These are phyloP conservation scores for Mortierella polycephala DNA, from an alignment of 371 early-diverging fungal genomes.

Conservation along the genomic window DNA sequence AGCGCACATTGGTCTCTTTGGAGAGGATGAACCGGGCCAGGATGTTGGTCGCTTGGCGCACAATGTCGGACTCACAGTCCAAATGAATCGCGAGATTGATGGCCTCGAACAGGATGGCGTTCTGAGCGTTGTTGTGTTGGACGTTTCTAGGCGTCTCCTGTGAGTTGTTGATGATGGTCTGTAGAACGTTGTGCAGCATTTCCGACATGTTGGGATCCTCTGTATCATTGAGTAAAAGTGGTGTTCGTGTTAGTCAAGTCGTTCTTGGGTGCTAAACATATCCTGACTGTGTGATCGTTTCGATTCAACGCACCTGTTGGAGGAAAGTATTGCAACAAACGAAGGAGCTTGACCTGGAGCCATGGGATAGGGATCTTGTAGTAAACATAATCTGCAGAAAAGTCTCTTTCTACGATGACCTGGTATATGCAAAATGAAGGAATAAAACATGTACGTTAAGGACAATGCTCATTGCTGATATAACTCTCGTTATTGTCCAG, in stretches of 20 bases:
- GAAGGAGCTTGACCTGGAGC: constrained; percentile 95
- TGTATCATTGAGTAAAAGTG: constrained; percentile 12
- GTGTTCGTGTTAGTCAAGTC: neutral
- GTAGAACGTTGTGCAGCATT: constrained; percentile 75
- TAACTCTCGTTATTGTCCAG: no score
- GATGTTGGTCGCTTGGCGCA: constrained; percentile 83
- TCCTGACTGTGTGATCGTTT: neutral
- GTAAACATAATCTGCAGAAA: constrained; percentile 89
- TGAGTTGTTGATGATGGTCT: constrained; percentile 84
- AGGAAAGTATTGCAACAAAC: constrained; percentile 94
- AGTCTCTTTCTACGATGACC: constrained; percentile 90
- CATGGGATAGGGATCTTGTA: constrained; percentile 98
- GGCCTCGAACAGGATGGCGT: constrained; percentile 96
- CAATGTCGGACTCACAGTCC: constrained; percentile 87
- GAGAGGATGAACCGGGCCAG: constrained; percentile 90
- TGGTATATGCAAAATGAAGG: constrained; percentile 31
- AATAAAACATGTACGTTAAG: neutral
- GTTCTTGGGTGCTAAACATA: constrained; percentile 2
- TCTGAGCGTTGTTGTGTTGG: constrained; percentile 97
- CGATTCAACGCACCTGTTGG: constrained; percentile 73
- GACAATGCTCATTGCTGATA: no score
- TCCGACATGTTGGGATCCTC: constrained; percentile 70
- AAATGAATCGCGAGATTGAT: constrained; percentile 94
- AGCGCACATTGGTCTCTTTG: constrained; percentile 96
- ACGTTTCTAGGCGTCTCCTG: constrained; percentile 93